Percentiles rank a stretch among this genome's conserved stretches.
These are phyloP conservation scores for Pelargonium australe DNA, from an alignment of 441 rosid species.

Conservation along the genomic window DNA sequence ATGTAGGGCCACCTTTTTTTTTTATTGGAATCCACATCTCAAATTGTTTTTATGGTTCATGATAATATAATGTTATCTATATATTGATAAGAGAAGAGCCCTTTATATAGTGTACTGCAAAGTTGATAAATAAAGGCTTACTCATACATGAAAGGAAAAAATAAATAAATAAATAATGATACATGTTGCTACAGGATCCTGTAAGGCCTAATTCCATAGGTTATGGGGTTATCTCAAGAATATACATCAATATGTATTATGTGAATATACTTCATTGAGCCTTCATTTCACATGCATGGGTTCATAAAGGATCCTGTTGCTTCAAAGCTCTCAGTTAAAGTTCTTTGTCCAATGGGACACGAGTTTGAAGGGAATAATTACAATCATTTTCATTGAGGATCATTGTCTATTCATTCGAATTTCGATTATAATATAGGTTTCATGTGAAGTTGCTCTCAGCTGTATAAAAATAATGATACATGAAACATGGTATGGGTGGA, in stretches of 20 bases:
- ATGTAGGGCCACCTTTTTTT: background rate
- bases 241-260: background rate
- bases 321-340: background rate
- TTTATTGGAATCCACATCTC: background rate
- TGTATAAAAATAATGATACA: background rate
- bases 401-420: background rate
- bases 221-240: background rate
- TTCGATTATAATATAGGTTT: background rate
- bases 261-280: background rate
- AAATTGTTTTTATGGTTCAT: background rate
- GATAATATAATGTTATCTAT: too few relatives aligned
- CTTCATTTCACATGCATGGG: background rate
- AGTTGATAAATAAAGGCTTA: too few relatives aligned
- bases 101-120: too few relatives aligned
- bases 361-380: background rate
- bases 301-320: background rate
- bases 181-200: too few relatives aligned
- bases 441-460: background rate
- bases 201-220: too few relatives aligned
- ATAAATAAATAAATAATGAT: too few relatives aligned
- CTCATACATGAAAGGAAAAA: too few relatives aligned
- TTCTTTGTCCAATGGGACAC: background rate
- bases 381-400: background rate
- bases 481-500: background rate
- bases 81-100: too few relatives aligned